Evolutionary conservation across 257 asterid species (phyloP).

Genomic region (Catharanthus roseus): DNA sequence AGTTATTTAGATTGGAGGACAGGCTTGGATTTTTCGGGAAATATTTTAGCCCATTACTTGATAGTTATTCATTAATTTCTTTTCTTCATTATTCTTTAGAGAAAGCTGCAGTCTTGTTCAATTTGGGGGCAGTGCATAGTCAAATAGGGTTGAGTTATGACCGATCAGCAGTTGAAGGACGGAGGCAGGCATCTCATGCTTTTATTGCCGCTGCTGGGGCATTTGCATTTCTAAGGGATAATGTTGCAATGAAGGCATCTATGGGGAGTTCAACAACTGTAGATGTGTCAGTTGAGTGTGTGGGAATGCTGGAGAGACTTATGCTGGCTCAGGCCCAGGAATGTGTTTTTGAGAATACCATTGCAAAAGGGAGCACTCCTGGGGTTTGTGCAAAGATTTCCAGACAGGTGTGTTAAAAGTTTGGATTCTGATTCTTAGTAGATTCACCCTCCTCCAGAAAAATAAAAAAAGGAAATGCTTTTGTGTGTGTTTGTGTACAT

Average conservation of each 20-base stretch:
- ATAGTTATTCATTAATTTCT: not conserved
- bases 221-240: conserved; percentile 80
- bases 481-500: too few relatives aligned
- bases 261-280: conserved; percentile 69
- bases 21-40: not conserved
- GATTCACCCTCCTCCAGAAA: too few relatives aligned
- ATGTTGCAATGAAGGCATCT: conserved; percentile 82
- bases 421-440: not conserved
- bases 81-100: conserved; percentile 33
- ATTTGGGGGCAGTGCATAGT: conserved; percentile 92
- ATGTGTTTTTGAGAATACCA: conserved; percentile 89
- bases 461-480: too few relatives aligned
- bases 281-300: conserved; percentile 86
- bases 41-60: not conserved
- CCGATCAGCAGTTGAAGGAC: conserved; percentile 82
- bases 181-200: conserved; percentile 92
- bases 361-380: conserved; percentile 90
- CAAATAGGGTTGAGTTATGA: conserved; percentile 88
- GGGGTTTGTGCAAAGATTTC: conserved; percentile 93
- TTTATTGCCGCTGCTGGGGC: conserved; percentile 95
- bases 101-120: conserved; percentile 92
- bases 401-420: conserved; percentile 57
- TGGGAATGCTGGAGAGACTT: conserved; percentile 93
- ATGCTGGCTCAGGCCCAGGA: conserved; percentile 99
- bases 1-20: not conserved